Base-by-base conservation (phyloP, 257 asterid species). In the Sherardia arvensis region DNA sequence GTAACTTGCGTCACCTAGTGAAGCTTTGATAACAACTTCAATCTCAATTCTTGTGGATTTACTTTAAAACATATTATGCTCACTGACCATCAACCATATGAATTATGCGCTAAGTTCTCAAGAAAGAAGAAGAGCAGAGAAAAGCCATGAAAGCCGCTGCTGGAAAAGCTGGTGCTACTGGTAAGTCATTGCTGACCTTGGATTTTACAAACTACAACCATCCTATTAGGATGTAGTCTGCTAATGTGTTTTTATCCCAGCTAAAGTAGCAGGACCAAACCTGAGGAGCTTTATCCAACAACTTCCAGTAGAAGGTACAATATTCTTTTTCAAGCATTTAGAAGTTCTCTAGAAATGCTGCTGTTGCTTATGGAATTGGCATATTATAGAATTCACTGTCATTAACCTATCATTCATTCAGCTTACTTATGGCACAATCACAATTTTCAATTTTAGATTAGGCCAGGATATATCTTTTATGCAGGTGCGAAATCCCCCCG, bases 121-220 rank as follows among this genome's bases (percentile, higher is more conserved):
- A 79, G 87, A 87, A 82, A 80, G 96, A 87, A 74, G 97, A 92
- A 76, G 98, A 87, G 73, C 91, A 85, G 80, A 78, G 77, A 69
- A 84, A 73, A 78, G 81, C 87, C 70, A 82, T 74, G 77, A 78
- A 64, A 78, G 88, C 84, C 69, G 55, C 67, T 67, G 57, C 28
- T 69, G 53, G 23, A 36, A 85, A 83, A 81, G 71, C 70, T 40
- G 62, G 73, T 22, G 79, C 67, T 64, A 69, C 73, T 58, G 88
- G 98, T 88, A 69, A 79, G 90, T 67, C 72, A 28, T 68, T 23
- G 30, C 47, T 48, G 61, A 53, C 43, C 21, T 53, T 53, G 11
- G 54, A 32, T 55, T 4, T 49, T 30, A 55, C 69, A 45, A 23
- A 53, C 10, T 8, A 43, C 65, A 54, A 3, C 55, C 56, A 48